Evolutionary conservation across 129 eudicot genomes (phyloP), one percentile per base, ranked within the genome.

Genomic region (Heracleum sosnowskyi): DNA sequence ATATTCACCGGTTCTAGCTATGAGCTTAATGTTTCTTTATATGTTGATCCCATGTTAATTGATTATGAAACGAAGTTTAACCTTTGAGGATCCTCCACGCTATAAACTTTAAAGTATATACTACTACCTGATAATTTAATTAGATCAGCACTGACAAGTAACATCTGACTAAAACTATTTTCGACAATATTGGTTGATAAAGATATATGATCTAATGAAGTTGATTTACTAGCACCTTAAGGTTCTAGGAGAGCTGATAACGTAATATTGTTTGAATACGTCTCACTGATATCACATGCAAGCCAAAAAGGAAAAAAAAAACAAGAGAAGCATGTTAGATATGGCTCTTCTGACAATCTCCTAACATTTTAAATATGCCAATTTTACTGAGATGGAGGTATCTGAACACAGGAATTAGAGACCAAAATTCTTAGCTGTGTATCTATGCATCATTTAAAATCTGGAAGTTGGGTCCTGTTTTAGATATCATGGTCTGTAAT

Each of bases 401-500:
- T 73, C 55, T 73, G 76, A 60, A 60, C 68, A 60, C 68, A n/a
- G 31, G 26, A 42, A 73, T 40, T n/a, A 11, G 34, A 39, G 76
- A 73, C 44, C 49, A 22, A 17, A 36, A 9, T 37, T 35, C 26
- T 37, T n/a, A 60, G 68, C 68, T 60, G 68, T 60, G 28, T n/a
- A 17, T 41, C 0, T 24, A 41, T n/a, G 53, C 34, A 73, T 9
- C 51, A 73, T n/a, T 73, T 17, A 24, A 11, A 41, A 22, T 22
- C 46, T 39, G 3, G 5, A 39, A 73, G 76, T 73, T 31, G 76
- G 76, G 76, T 33, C 75, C 4, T 24, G 68, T 35, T 73, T 4
- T 41, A 16, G 76, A 73, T 73, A 73, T 73, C 76, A 41, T 72
- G 51, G 76, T 73, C 76, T 55, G 46, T 26, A 41, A 73, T 31